Conservation (phyloP, 1,139 yeast genomes). For the Yamadazyma trypodendri region DNA sequence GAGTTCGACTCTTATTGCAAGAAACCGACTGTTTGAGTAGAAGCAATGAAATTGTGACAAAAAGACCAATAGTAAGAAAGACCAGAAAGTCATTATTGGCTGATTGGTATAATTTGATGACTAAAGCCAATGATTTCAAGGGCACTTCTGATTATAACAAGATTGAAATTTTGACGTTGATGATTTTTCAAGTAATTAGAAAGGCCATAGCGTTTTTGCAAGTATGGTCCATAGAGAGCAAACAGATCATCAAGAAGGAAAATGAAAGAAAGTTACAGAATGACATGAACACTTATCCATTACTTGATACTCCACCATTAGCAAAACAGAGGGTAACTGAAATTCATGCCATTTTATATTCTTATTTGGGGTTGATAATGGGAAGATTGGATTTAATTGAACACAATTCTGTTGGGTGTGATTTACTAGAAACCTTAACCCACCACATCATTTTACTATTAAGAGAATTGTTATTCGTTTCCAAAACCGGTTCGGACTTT, state of each 20-base stretch:
- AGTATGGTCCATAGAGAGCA: conserved; percentile 68
- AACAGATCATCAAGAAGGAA: conserved; percentile 36
- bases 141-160: conserved; percentile 66
- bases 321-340: conserved; percentile 74
- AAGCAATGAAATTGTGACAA: conserved; percentile 73
- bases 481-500: conserved; percentile 52
- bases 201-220: conserved; percentile 73
- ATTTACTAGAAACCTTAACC: conserved; percentile 59
- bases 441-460: conserved; percentile 66
- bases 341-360: conserved; percentile 65
- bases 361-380: conserved; percentile 68
- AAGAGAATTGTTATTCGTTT: conserved; percentile 62
- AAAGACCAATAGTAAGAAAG: conserved; percentile 66
- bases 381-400: conserved; percentile 77
- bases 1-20: conserved; percentile 73
- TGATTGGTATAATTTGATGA: conserved; percentile 87
- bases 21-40: conserved; percentile 83
- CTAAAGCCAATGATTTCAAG: conserved; percentile 80
- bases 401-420: conserved; percentile 69
- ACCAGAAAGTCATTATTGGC: conserved; percentile 79
- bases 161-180: conserved; percentile 66
- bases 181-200: conserved; percentile 72
- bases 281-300: conserved; percentile 43
- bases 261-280: conserved; percentile 35
- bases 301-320: conserved; percentile 56